A percentile compares a stretch with the other conserved stretches of the same genome.
phyloP scores from a whole-genome alignment of 495 filamentous ascomycete species.

The Annulohypoxylon bovei region DNA sequence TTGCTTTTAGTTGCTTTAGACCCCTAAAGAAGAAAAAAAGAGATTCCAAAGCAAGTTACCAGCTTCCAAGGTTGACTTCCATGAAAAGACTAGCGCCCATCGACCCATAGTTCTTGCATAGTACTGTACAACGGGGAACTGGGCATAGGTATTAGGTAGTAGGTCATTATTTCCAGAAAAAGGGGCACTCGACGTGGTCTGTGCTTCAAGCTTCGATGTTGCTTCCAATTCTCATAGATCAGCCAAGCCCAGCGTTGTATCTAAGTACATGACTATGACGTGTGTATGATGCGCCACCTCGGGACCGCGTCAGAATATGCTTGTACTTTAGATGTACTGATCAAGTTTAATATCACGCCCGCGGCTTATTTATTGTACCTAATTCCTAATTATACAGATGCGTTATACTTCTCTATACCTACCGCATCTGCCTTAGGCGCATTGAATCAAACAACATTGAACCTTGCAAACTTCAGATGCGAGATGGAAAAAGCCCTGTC shows the following conservation, averaged over 20 bases:
- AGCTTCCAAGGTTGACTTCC: background rate
- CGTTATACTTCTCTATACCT: constrained; percentile 8
- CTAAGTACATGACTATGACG: constrained; percentile 36
- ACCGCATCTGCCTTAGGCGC: constrained; percentile 26
- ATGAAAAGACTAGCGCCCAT: constrained; percentile 19
- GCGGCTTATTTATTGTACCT: constrained; percentile 1
- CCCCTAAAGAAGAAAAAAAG: constrained; percentile 14
- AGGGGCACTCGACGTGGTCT: constrained; percentile 30
- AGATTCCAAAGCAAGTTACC: constrained; percentile 17
- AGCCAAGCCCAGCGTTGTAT: constrained; percentile 20
- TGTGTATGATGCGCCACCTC: constrained; percentile 36
- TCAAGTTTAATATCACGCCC: constrained; percentile 4
- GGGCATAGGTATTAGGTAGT: too few species aligned
- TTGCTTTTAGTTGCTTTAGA: constrained; percentile 16
- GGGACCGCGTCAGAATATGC: constrained; percentile 33
- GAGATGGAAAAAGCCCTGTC: constrained; percentile 15
- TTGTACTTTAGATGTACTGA: constrained; percentile 14
- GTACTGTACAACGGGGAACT: too few species aligned
- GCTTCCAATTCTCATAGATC: background rate
- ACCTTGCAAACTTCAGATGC: constrained; percentile 32
- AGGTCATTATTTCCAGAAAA: constrained; percentile 37
- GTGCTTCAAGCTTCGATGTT: constrained; percentile 11
- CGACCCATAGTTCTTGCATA: background rate
- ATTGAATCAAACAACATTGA: constrained; percentile 26
- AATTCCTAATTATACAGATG: constrained; percentile 4